These are phyloP conservation scores for Mucor plumbeus DNA, from an alignment of 371 early-diverging fungal genomes.

Conservation along the genomic window DNA sequence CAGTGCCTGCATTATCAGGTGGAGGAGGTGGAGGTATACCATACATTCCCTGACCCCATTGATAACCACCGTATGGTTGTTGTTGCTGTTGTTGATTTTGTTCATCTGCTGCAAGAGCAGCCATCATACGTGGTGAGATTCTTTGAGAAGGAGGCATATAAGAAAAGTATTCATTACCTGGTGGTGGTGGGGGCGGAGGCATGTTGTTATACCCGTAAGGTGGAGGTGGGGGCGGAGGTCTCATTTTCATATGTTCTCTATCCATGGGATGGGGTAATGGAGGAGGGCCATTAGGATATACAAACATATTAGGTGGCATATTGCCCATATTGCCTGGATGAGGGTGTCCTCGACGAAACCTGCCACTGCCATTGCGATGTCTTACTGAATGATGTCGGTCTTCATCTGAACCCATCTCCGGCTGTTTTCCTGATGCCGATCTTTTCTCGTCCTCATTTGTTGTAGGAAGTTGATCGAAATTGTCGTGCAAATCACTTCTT, in stretches of 20 bases:
- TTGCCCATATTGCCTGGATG: background rate
- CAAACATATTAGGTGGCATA: constrained; percentile 16
- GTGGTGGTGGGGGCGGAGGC: constrained; percentile 2
- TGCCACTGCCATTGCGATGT: background rate
- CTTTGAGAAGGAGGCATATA: constrained; percentile 13
- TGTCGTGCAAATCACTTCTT: background rate
- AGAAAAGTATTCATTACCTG: constrained; percentile 18
- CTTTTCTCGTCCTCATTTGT: background rate
- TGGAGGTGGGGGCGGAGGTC: constrained; percentile 9
- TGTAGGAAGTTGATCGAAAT: background rate
- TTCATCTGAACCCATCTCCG: background rate
- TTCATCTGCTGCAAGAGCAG: constrained; percentile 6
- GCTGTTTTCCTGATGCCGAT: background rate
- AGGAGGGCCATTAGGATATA: constrained; percentile 2
- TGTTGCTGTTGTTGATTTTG: constrained; percentile 2
- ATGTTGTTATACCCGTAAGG: constrained; percentile 14
- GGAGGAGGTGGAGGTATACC: constrained; percentile 16
- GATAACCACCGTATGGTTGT: background rate
- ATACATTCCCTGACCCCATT: constrained; percentile 16
- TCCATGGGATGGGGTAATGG: constrained; percentile 10
- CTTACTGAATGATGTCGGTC: background rate
- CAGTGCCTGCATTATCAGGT: background rate
- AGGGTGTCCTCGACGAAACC: constrained; percentile 1
- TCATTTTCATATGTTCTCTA: constrained; percentile 10
- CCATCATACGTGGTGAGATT: constrained; percentile 16